Percentiles rank a stretch among this genome's conserved stretches.
Evolutionary conservation across 225 moss, liverwort and hornwort species (phyloP).

Genomic region (Pleurozium schreberi): DNA sequence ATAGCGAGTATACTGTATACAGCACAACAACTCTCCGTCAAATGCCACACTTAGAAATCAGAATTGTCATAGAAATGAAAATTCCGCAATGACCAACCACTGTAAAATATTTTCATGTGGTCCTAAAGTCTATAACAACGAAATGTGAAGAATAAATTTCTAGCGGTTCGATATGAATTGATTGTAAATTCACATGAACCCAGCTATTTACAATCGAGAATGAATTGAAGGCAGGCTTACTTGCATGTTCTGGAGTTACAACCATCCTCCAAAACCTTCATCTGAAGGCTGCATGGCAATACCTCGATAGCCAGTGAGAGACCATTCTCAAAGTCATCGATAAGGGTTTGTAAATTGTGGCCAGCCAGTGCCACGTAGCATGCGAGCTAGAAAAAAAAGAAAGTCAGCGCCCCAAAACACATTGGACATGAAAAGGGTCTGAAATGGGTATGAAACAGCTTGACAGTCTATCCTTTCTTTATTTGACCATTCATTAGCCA

Average conservation of each 20-base stretch:
- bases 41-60: neutral
- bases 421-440: neutral
- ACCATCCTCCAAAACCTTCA: conserved; percentile 62
- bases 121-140: neutral
- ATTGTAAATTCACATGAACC: neutral
- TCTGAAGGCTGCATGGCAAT: conserved; percentile 65
- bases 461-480: neutral
- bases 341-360: conserved; percentile 55
- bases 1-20: neutral
- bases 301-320: conserved; percentile 67
- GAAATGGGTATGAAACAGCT: neutral
- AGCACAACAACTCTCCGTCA: neutral
- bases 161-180: neutral
- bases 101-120: neutral
- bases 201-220: neutral
- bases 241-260: conserved; percentile 58
- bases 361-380: conserved; percentile 71
- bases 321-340: conserved; percentile 59
- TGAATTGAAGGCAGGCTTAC: conserved; percentile 25
- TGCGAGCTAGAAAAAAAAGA: conserved; percentile 39
- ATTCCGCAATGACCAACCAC: neutral
- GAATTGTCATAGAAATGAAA: neutral
- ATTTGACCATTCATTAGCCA: neutral
- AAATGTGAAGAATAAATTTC: neutral
- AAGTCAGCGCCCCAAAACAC: neutral